Evolutionary conservation across 108 stramenopile genomes (phyloP).

Genomic region (Fragilaria radians): DNA sequence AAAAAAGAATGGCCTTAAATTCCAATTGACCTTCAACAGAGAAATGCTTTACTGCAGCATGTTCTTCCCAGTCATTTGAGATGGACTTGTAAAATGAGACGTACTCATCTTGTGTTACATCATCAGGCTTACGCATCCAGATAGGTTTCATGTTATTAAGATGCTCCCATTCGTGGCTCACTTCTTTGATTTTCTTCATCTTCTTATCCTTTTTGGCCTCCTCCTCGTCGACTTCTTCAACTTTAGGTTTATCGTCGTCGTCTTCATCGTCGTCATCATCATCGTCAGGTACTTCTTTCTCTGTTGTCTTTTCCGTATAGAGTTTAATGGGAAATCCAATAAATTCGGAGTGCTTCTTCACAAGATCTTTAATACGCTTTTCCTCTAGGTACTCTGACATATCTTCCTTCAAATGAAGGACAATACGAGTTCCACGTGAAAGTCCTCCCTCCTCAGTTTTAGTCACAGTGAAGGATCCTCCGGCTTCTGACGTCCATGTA

Average conservation of each 20-base stretch:
- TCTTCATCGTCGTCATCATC: conserved; percentile 95
- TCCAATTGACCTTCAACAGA: conserved; percentile 99
- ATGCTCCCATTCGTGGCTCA: conserved; percentile 99
- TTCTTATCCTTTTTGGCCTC: conserved; percentile 97
- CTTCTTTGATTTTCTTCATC: conserved; percentile 99
- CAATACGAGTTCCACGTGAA: conserved; percentile 96
- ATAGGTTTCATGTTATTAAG: conserved; percentile 99
- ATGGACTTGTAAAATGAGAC: conserved; percentile 99
- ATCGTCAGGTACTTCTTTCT: conserved; percentile 99
- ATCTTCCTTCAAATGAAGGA: conserved; percentile 99
- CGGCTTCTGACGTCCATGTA: conserved; percentile 96
- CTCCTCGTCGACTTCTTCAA: conserved; percentile 96
- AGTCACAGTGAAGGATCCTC: conserved; percentile 95
- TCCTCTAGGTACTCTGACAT: conserved; percentile 99
- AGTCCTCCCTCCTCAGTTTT: conserved; percentile 73
- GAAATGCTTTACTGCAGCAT: conserved; percentile 99
- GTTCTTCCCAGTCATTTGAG: conserved; percentile 99
- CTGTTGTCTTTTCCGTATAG: conserved; percentile 98
- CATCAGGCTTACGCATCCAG: conserved; percentile 99
- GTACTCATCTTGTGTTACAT: conserved; percentile 99
- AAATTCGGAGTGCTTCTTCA: conserved; percentile 99
- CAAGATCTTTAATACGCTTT: conserved; percentile 95
- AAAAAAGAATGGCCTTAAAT: conserved; percentile 97
- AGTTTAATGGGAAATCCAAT: conserved; percentile 99
- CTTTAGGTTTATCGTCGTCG: conserved; percentile 88